Base-by-base conservation (phyloP, 192 early-diverging fungal species). In the Glomus cerebriforme region DNA sequence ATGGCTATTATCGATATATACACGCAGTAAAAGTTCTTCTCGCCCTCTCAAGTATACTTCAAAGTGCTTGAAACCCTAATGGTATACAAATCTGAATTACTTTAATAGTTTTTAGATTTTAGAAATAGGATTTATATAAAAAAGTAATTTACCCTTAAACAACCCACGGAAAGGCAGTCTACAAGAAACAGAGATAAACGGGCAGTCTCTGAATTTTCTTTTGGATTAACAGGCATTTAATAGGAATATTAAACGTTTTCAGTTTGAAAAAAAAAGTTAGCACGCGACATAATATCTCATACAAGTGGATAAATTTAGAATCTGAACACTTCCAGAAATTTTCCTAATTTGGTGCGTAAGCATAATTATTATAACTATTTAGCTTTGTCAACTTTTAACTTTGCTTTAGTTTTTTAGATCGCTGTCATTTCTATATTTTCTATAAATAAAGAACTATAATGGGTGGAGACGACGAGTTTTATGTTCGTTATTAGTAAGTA, bases 111-210 rank as follows among this genome's bases (percentile, higher is more conserved):
- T 45, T n/a, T 0, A 47, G 7, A 32, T 4, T 35, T 31, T 65
- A n/a, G 19, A 39, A 2, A 66, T 39, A 1, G 10, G 29, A 67
- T 39, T 54, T 63, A 31, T 2, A 8, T 10, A 10, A 22, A 31
- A 19, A 59, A 15, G 9, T 15, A 26, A 22, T 26, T 45, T 54
- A 90, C 91, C 81, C 88, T 85, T 15, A 92, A 83, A 17, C 88
- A 87, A 10, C 91, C 91, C n/a, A 91, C 86, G 59, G 87, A 84
- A 84, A 92, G 85, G 62, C 90, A 90, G 79, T 92, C 90, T 13
- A 86, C 84, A 77, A 92, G 83, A 67, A 92, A 92, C 58, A 87
- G 85, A 34, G 85, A 87, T 13, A 92, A 84, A 12, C 91, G 84
- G 29, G 85, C 86, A 64, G 79, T 85, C 60, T 83, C 83, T 37